Evolutionary conservation across 1,284 basidiomycete species (phyloP).

Genomic region (Leccinum pachyderme): DNA sequence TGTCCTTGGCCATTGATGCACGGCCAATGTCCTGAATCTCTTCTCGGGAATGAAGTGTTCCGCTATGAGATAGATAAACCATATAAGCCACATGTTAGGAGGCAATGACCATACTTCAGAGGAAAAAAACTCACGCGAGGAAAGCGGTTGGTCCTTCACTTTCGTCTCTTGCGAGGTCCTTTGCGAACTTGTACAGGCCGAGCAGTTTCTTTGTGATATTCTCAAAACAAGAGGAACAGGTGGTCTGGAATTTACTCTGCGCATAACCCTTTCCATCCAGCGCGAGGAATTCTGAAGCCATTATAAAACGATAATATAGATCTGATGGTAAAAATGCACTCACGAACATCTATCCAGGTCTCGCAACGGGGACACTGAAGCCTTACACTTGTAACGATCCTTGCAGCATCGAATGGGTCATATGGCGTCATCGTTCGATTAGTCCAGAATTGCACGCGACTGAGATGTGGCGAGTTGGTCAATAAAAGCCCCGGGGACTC

Average conservation of each 20-base stretch:
- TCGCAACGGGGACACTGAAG: slow-evolving; percentile 14
- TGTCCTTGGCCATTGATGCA: slow-evolving; percentile 25
- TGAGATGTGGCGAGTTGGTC: slow-evolving; percentile 11
- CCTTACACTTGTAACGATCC: neutral
- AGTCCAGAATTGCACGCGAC: slow-evolving; percentile 25
- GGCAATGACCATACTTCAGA: neutral
- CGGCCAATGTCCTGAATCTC: slow-evolving; percentile 13
- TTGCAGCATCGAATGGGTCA: slow-evolving; percentile 31
- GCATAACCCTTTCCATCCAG: slow-evolving; percentile 29
- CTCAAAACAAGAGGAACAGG: slow-evolving; percentile 26
- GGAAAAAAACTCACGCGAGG: neutral
- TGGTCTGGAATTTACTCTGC: slow-evolving; percentile 29
- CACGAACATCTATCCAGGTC: neutral
- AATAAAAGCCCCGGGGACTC: slow-evolving; percentile 13
- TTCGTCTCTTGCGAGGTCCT: slow-evolving; percentile 18
- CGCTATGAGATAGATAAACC: slow-evolving; percentile 7
- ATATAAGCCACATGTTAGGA: neutral
- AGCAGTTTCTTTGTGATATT: slow-evolving; percentile 31
- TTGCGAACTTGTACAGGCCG: slow-evolving; percentile 31
- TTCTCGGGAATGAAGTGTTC: slow-evolving; percentile 27
- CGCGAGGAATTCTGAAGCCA: slow-evolving; percentile 24
- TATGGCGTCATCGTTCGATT: slow-evolving; percentile 26
- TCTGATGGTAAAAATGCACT: neutral
- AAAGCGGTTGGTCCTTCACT: neutral
- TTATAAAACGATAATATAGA: neutral